Evolutionary conservation across 2,329 filamentous ascomycete genomes (phyloP), one percentile per base, ranked within the genome.

Genomic region (Alternaria sp.): DNA sequence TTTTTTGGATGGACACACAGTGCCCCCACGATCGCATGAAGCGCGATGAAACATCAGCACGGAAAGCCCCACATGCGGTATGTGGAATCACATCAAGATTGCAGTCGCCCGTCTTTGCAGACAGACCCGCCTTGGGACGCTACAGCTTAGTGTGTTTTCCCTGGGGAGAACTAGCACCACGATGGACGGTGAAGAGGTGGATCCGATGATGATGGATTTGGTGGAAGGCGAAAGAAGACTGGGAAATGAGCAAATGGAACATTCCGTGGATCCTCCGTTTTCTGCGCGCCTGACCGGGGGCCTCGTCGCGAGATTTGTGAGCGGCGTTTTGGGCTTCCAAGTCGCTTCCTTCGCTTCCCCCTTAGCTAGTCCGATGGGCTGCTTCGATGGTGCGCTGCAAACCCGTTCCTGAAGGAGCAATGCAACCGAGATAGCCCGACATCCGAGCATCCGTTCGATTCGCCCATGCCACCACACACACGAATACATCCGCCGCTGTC

Each of bases 241-340:
- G 30, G 57, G 57, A 59, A 59, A 49, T 59, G 52, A 59, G 52
- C 30, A 34, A 7, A 51, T 59, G 57, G 57, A 60, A 60, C 39
- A 52, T 60, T 57, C 53, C 53, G 53, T 46, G 53, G 54, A 57
- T 42, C 34, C 46, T 57, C 57, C 36, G 42, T 26, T 48, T 22
- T 26, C 26, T 36, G 48, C 32, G 28, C 46, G 32, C 28, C 39
- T 32, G 28, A 51, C 16, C 5, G 46, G 44, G 51, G 22, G 43
- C 43, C 24, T 42, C 16, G 51, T 46, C 30, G 36, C 51, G 30
- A 54, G 41, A 47, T 53, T 46, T 46, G 18, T 30, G 44, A 43
- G 54, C 44, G 39, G 30, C 46, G 46, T 49, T 38, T 52, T 47
- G 44, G 51, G 51, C 30, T 36, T 30, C 22, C 32, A 49, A 49